phyloP scores from a whole-genome alignment of 2,329 filamentous ascomycete genomes.

The Talaromyces pinophilus region DNA sequence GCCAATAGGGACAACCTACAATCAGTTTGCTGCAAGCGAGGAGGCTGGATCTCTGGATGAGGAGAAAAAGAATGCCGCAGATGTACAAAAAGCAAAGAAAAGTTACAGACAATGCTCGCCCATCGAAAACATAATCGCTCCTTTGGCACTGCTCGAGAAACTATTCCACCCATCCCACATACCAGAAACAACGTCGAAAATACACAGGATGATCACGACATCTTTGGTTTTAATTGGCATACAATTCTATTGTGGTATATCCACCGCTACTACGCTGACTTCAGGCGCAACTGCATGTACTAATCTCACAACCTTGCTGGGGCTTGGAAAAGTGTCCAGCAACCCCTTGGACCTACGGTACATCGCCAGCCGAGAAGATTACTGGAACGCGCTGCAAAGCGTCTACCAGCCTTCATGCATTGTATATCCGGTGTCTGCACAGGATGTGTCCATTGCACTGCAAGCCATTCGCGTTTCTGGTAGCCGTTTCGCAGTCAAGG shows the following conservation, averaged over 20 bases:
- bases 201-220: not conserved
- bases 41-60: not conserved
- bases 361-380: slow-evolving; percentile 27
- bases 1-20: not conserved
- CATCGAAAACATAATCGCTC: not conserved
- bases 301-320: slow-evolving; percentile 11
- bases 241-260: not conserved
- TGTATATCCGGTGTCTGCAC: slow-evolving; percentile 30
- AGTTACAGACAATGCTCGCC: not conserved
- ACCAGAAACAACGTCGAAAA: not conserved
- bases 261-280: not conserved
- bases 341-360: slow-evolving; percentile 27
- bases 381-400: slow-evolving; percentile 32
- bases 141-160: not conserved
- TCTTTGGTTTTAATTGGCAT: not conserved
- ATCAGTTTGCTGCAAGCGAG: not conserved
- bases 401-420: slow-evolving; percentile 32
- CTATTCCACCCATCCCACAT: not conserved
- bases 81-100: not conserved
- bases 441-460: slow-evolving; percentile 32
- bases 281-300: slow-evolving; percentile 10
- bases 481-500: slow-evolving; percentile 32
- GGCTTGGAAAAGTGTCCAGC: slow-evolving; percentile 24
- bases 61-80: not conserved
- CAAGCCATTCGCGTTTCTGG: slow-evolving; percentile 30